Base-by-base conservation (phyloP, 2,329 filamentous ascomycete genomes). In the Beauveria varroae region DNA sequence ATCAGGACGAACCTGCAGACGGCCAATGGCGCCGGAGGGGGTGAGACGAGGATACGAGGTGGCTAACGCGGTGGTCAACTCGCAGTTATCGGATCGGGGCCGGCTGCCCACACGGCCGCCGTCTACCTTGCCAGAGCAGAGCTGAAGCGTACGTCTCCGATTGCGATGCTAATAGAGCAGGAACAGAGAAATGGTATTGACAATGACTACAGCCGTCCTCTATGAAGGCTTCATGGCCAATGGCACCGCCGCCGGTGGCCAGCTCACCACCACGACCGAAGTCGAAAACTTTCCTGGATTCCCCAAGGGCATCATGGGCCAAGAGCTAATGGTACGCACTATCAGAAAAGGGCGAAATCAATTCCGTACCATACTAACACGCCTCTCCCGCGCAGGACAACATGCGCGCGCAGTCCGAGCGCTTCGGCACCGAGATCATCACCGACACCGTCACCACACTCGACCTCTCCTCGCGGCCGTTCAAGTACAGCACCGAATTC, bases 221-320 rank as follows among this genome's bases (percentile, higher is more conserved):
- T 99, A 98, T 74, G 95, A 99, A 79, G 95, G 95, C 68, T 96
- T 99, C 84, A 87, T 99, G 75, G 95, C 95, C 69, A 95, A 97
- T 72, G 95, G 93, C 71, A 96, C 96, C 70, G 95, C 95, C 7
- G 91, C 95, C 50, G 95, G 95, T 68, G 95, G 95, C 62, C 95
- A 99, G 82, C 83, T 99, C 68, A 99, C 96, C 60, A 99, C 96
- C 28, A 99, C 95, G 60, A 98, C 96, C 70, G 96, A 99, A 68
- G 87, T 99, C 63, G 95, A 99, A 81, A 99, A 99, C 84, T 99
- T 89, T 78, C 95, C 95, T 28, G 95, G 95, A 53, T 99, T 98
- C 79, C 89, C 90, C 70, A 85, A 90, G 69, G 90, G 88, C 65
- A 92, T 99, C 74, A 89, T 91, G 77, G 95, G 95, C 67, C 78